Conservation (phyloP, 805 yeast species). For the Lachancea lanzarotensis region DNA sequence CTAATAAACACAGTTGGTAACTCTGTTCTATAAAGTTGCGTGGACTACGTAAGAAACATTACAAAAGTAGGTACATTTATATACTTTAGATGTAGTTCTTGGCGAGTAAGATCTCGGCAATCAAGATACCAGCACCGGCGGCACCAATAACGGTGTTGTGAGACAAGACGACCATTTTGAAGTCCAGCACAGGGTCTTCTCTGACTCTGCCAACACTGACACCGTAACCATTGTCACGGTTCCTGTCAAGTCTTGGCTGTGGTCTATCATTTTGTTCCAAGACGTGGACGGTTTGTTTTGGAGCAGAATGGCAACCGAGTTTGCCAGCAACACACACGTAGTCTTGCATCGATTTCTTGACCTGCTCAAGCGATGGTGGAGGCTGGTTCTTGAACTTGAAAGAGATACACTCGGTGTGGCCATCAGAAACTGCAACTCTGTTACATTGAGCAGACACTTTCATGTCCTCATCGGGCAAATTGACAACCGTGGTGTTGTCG, state of each 20-base stretch:
- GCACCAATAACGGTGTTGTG: constrained; percentile 98
- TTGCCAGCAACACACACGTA: constrained; percentile 78
- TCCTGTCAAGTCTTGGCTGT: constrained; percentile 95
- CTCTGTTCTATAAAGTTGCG: constrained; percentile 1
- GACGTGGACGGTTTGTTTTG: constrained; percentile 85
- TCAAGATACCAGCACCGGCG: constrained; percentile 95
- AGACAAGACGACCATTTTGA: constrained; percentile 94
- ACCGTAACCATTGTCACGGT: constrained; percentile 89
- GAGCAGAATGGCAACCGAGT: constrained; percentile 86
- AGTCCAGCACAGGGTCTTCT: constrained; percentile 87
- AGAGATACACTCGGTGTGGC: constrained; percentile 94
- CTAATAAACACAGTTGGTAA: not conserved
- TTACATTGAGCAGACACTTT: constrained; percentile 94
- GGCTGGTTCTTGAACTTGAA: constrained; percentile 74
- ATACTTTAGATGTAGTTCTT: constrained; percentile 57
- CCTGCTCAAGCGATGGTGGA: constrained; percentile 77
- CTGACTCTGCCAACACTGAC: constrained; percentile 93
- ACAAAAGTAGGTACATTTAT: not conserved
- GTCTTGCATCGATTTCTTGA: constrained; percentile 61
- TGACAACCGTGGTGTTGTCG: constrained; percentile 48
- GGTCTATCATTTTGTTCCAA: constrained; percentile 91
- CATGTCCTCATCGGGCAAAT: constrained; percentile 61
- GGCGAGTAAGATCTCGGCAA: constrained; percentile 82
- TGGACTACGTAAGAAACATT: not conserved
- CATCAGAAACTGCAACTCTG: constrained; percentile 94